phyloP scores from a whole-genome alignment of 495 filamentous ascomycete genomes.

The Aspergillus coremiiformis region DNA sequence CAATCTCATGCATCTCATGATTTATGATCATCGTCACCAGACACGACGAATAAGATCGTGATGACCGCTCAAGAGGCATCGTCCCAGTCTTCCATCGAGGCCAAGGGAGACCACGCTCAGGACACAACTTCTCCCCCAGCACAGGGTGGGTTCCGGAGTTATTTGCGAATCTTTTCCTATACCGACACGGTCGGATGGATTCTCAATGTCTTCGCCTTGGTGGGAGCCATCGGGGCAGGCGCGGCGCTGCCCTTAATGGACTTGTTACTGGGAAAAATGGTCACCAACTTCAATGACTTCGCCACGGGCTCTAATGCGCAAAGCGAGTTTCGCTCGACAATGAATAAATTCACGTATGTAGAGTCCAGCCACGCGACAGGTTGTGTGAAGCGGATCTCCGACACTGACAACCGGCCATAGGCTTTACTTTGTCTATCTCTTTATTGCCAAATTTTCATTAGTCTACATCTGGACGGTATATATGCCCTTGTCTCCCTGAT shows the following conservation, averaged over 20 bases:
- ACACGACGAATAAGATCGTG: neutral
- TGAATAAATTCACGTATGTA: constrained; percentile 1
- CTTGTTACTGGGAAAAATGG: constrained; percentile 1
- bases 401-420: neutral
- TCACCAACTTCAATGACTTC: constrained; percentile 1
- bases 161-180: constrained; percentile 1
- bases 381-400: neutral
- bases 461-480: constrained; percentile 1
- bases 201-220: constrained; percentile 1
- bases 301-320: neutral
- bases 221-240: constrained; percentile 2
- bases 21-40: too few relatives aligned
- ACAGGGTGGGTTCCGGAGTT: constrained; percentile 1
- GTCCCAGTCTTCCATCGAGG: neutral
- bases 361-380: neutral
- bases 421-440: constrained; percentile 1
- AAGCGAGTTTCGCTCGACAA: neutral
- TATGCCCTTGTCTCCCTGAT: neutral
- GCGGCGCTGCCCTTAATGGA: constrained; percentile 3
- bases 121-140: too few relatives aligned
- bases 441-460: neutral
- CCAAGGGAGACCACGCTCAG: neutral
- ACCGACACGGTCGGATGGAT: constrained; percentile 1
- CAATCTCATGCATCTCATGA: too few relatives aligned
- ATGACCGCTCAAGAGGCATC: neutral